A percentile compares a stretch with the other conserved stretches of the same genome.
phyloP scores from a whole-genome alignment of 108 stramenopile species.

The Epithemia pelagica region DNA sequence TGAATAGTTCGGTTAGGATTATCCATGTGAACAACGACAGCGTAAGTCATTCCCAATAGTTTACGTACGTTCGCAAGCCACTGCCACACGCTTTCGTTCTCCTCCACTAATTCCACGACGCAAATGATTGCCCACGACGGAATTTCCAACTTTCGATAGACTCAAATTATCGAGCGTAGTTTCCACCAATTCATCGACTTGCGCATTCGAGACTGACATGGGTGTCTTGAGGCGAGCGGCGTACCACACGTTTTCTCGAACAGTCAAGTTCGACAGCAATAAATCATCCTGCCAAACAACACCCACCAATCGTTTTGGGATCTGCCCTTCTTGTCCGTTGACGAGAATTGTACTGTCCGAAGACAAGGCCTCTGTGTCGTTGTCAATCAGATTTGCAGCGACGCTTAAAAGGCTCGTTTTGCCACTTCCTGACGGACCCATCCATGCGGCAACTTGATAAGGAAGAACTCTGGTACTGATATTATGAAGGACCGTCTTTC shows the following conservation, averaged over 20 bases:
- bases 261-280: constrained; percentile 71
- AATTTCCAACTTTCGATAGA: constrained; percentile 42
- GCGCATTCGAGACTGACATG: constrained; percentile 15
- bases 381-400: constrained; percentile 38
- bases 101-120: constrained; percentile 74
- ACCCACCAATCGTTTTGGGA: constrained; percentile 67
- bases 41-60: too few relatives aligned
- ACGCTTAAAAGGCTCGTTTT: constrained; percentile 64
- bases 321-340: constrained; percentile 42
- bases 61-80: constrained; percentile 59
- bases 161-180: constrained; percentile 55
- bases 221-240: constrained; percentile 73
- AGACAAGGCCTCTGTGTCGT: constrained; percentile 27
- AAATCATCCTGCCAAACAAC: constrained; percentile 88
- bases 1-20: too few relatives aligned
- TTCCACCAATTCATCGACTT: constrained; percentile 45
- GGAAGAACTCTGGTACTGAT: constrained; percentile 55
- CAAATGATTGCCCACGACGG: constrained; percentile 46
- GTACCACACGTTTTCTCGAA: constrained; percentile 74
- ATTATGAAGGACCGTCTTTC: constrained; percentile 39
- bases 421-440: constrained; percentile 71
- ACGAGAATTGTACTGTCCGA: constrained; percentile 37
- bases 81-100: constrained; percentile 79
- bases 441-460: constrained; percentile 62
- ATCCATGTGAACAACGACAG: too few relatives aligned